Evolutionary conservation across 441 rosid genomes (phyloP), one percentile per base, ranked within the genome.

Genomic region (Jatropha multifida): DNA sequence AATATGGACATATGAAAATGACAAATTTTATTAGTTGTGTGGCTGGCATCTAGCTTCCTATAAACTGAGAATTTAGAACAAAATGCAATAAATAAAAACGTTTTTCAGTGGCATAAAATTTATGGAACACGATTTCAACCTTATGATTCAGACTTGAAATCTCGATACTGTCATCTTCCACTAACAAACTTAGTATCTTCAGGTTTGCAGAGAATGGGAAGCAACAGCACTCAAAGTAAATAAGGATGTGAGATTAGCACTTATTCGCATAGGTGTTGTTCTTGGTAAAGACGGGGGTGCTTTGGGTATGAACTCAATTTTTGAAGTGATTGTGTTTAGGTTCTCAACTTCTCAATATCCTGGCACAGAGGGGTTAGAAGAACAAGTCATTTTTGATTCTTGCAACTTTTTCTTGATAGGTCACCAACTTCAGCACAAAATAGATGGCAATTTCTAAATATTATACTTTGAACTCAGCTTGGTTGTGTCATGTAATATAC

Each of bases 121-220:
- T 60, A 40, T 3, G 15, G 15, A 27, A 56, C 7, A 18, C 8
- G 17, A 27, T 26, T 58, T 12, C 38, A 61, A 61, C 18, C 41
- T 7, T 61, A 12, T 4, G 40, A 26, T 12, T 26, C 67, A 44
- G 56, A 27, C 73, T 3, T 69, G 71, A 18, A 59, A 20, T 54
- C 17, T 65, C 38, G 55, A 41, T 51, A 54, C 54, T 32, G 59
- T 66, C 66, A 54, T 44, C 69, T 64, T 73, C 52, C 44, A 59
- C 79, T 70, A 74, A 69, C 38, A 12, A 41, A 69, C 62, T 76
- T 32, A 51, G 10, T 76, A 37, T 83, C 27, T 76, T 78, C 85
- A 95, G 99, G 97, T 93, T 40, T 95, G 99, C 81, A 87, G 96
- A 81, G 96, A 93, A 85, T 95, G 99, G 99, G 98, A 95, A 86